These are phyloP conservation scores for Sarocladiaceae sp. DNA, from an alignment of 2,329 filamentous ascomycete genomes.

Conservation along the genomic window DNA sequence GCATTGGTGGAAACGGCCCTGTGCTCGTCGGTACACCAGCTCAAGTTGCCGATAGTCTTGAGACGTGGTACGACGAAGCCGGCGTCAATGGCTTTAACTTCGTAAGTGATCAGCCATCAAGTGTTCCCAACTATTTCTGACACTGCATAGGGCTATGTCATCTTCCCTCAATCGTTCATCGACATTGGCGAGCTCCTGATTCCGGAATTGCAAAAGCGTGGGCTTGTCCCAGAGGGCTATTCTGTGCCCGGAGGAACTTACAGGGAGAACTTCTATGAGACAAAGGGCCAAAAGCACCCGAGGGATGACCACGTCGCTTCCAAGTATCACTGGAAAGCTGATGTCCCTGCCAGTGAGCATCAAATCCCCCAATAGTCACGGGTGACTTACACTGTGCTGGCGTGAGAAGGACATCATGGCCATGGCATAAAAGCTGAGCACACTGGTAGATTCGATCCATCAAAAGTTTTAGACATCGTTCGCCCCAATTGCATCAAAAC, in stretches of 20 bases:
- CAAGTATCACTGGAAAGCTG: conserved; percentile 37
- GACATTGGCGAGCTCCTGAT: conserved; percentile 63
- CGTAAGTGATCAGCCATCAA: conserved; percentile 35
- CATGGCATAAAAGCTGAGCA: too few species aligned
- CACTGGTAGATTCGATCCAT: too few species aligned
- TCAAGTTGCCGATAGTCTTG: conserved; percentile 63
- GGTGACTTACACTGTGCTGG: too few species aligned
- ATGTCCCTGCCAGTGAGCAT: conserved; percentile 12
- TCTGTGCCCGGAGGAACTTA: conserved; percentile 54
- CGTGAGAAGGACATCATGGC: too few species aligned
- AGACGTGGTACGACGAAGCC: conserved; percentile 63
- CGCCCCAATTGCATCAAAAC: too few species aligned
- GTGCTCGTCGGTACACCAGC: conserved; percentile 60
- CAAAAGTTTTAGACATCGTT: too few species aligned
- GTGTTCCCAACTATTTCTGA: neutral
- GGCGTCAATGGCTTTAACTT: conserved; percentile 75
- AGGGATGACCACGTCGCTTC: conserved; percentile 48
- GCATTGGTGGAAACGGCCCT: conserved; percentile 63
- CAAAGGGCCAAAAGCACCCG: conserved; percentile 44
- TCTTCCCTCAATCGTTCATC: conserved; percentile 65
- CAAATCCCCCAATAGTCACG: too few species aligned
- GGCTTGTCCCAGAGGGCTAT: conserved; percentile 52
- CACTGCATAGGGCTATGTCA: conserved; percentile 49
- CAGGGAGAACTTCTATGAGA: conserved; percentile 55
- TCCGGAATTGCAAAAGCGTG: conserved; percentile 57